Conservation (phyloP, 2,329 filamentous ascomycete genomes). For the Aureobasidium sp. region DNA sequence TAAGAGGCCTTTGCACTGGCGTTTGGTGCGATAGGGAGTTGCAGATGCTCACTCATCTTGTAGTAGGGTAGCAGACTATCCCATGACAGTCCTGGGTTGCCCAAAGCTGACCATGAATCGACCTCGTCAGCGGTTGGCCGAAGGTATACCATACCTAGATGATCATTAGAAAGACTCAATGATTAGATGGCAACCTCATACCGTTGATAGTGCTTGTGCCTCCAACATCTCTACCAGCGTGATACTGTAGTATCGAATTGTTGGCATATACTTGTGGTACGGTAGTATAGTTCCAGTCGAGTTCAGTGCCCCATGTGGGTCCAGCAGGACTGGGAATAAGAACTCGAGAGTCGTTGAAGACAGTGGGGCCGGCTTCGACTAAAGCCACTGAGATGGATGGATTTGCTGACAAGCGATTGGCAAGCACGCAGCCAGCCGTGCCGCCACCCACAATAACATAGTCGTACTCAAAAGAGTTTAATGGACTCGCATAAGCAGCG, state of each 20-base stretch:
- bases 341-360: conserved; percentile 18
- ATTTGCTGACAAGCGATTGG: conserved; percentile 18
- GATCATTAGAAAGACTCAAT: neutral
- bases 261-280: conserved; percentile 14
- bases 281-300: conserved; percentile 20
- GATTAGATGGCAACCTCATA: neutral
- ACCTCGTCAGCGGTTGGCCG: neutral
- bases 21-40: conserved; percentile 3
- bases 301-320: conserved; percentile 8
- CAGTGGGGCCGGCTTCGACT: conserved; percentile 18
- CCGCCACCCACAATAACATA: conserved; percentile 19
- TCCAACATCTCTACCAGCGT: conserved; percentile 29
- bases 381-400: conserved; percentile 18
- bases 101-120: neutral
- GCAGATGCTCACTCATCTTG: conserved; percentile 19
- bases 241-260: conserved; percentile 17
- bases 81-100: conserved; percentile 27
- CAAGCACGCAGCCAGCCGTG: conserved; percentile 18
- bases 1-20: neutral
- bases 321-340: conserved; percentile 17
- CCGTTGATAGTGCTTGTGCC: conserved; percentile 33
- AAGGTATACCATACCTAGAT: conserved; percentile 10
- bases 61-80: conserved; percentile 17
- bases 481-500: neutral
- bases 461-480: conserved; percentile 13